Conservation (phyloP, 495 filamentous ascomycete genomes). For the Aspergillus diversus region DNA sequence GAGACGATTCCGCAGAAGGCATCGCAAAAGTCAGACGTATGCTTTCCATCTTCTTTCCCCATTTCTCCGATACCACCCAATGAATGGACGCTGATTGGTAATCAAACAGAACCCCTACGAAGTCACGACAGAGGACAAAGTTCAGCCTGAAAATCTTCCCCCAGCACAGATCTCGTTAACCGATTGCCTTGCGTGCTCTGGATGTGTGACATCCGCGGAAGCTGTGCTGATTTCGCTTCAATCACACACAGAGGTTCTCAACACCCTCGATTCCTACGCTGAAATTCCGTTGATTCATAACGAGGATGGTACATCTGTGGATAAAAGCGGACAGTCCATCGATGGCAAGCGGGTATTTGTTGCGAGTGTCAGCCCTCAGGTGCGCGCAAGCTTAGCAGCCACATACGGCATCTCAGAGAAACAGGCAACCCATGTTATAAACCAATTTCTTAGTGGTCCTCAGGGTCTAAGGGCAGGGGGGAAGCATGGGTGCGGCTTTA, state of each 20-base stretch:
- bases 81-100: constrained; percentile 28
- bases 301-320: constrained; percentile 30
- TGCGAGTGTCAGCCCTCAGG: constrained; percentile 89
- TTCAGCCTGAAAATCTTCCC: constrained; percentile 57
- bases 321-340: constrained; percentile 32
- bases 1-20: constrained; percentile 76
- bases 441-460: constrained; percentile 73
- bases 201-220: constrained; percentile 96
- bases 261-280: constrained; percentile 70
- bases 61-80: constrained; percentile 5
- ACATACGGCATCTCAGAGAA: constrained; percentile 72
- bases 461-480: constrained; percentile 71
- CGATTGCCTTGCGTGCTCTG: constrained; percentile 96
- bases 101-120: constrained; percentile 69
- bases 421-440: constrained; percentile 79
- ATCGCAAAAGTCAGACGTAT: constrained; percentile 34
- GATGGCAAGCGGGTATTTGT: constrained; percentile 73
- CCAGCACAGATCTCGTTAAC: constrained; percentile 91
- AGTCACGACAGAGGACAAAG: constrained; percentile 89
- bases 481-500: constrained; percentile 73
- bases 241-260: constrained; percentile 87
- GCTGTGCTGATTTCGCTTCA: constrained; percentile 92
- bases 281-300: constrained; percentile 42
- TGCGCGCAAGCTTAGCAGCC: constrained; percentile 82
- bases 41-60: constrained; percentile 5